phyloP scores from a whole-genome alignment of 768 basidiomycete genomes.

The Piloderma croceum region DNA sequence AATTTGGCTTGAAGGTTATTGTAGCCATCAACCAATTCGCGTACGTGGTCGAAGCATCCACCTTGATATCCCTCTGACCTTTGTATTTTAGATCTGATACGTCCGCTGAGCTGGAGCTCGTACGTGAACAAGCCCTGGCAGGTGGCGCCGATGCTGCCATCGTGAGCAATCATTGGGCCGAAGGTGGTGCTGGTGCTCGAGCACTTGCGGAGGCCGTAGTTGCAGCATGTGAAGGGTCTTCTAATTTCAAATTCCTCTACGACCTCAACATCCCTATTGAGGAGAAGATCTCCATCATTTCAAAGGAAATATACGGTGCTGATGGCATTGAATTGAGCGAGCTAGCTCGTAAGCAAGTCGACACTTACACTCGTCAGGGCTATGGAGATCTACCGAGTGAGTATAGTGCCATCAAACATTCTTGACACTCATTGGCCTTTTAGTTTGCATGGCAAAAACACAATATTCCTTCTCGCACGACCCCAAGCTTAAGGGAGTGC shows the following conservation, averaged over 20 bases:
- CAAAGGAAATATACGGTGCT: conserved; percentile 89
- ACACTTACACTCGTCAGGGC: conserved; percentile 89
- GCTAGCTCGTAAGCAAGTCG: conserved; percentile 77
- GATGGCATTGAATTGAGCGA: conserved; percentile 86
- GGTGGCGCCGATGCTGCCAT: conserved; percentile 94
- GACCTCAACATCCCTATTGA: conserved; percentile 78
- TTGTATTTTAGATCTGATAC: conserved; percentile 67
- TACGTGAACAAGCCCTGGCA: conserved; percentile 71
- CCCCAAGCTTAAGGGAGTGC: conserved; percentile 84
- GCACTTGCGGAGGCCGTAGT: conserved; percentile 92
- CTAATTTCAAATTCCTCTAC: conserved; percentile 91
- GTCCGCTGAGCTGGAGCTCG: conserved; percentile 78
- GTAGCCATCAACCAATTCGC: conserved; percentile 94
- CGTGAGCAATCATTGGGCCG: conserved; percentile 96
- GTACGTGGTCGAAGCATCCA: conserved; percentile 43
- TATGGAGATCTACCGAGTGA: conserved; percentile 72
- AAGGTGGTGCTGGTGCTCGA: conserved; percentile 87
- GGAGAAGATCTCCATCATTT: conserved; percentile 84
- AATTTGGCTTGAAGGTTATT: conserved; percentile 94
- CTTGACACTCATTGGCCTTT: conserved; percentile 12
- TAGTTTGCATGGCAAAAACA: conserved; percentile 97
- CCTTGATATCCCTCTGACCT: not conserved
- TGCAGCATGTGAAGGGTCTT: conserved; percentile 73
- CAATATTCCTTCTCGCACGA: conserved; percentile 98
- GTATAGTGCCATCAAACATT: conserved; percentile 22